Conservation (phyloP, 306 rosid species). For the Cucumis melo region DNA sequence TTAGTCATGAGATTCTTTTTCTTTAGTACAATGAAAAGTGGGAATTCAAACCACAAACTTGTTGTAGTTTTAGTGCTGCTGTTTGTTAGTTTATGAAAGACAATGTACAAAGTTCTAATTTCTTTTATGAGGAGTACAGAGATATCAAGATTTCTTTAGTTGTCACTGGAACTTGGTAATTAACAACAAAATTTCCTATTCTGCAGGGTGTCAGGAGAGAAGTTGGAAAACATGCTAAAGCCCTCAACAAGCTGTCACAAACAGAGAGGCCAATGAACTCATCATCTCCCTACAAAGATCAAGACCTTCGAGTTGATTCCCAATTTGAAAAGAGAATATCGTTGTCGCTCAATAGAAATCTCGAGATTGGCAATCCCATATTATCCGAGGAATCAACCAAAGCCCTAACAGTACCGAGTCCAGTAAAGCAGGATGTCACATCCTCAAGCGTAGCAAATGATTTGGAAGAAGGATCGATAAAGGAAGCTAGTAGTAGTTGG, state of each 20-base stretch:
- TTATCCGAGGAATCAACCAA: slow-evolving; percentile 22
- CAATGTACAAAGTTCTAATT: background rate
- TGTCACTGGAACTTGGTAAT: background rate
- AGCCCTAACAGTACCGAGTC: background rate
- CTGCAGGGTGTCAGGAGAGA: slow-evolving; percentile 95
- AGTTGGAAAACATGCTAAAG: slow-evolving; percentile 67
- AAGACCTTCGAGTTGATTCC: slow-evolving; percentile 26
- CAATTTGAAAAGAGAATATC: slow-evolving; percentile 22
- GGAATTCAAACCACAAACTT: too few species aligned
- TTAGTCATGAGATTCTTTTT: too few species aligned
- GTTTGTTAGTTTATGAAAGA: background rate
- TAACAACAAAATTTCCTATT: slow-evolving; percentile 1
- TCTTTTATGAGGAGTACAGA: background rate
- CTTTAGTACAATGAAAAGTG: too few species aligned
- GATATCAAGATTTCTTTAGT: background rate
- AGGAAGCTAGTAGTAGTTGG: background rate
- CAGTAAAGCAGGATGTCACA: background rate
- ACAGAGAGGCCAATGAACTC: slow-evolving; percentile 15
- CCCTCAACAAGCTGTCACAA: slow-evolving; percentile 38
- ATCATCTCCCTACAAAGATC: slow-evolving; percentile 18
- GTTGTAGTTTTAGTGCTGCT: too few species aligned
- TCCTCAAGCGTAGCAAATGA: background rate
- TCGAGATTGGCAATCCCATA: slow-evolving; percentile 17
- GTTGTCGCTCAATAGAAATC: slow-evolving; percentile 11
- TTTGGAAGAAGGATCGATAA: background rate